Evolutionary conservation across 768 basidiomycete species (phyloP).

Genomic region (Rhizopogon vulgaris): DNA sequence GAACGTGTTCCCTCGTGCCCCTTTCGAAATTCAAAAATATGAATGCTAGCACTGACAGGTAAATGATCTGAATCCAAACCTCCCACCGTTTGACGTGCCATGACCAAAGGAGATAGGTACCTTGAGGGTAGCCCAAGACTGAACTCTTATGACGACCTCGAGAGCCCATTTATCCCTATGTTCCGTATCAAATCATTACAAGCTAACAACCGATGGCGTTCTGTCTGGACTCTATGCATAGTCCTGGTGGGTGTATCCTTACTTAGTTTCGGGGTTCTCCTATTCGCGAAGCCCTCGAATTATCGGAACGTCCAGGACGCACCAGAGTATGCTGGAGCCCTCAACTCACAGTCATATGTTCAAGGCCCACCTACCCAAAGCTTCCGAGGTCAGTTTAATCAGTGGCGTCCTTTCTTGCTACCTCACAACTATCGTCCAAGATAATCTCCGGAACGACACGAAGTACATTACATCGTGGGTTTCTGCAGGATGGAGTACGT

Average conservation of each 20-base stretch:
- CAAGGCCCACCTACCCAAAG: slow-evolving; percentile 47
- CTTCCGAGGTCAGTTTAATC: slow-evolving; percentile 43
- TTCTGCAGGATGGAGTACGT: slow-evolving; percentile 73
- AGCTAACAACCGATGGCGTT: neutral
- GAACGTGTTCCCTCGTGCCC: neutral
- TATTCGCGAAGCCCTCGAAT: neutral
- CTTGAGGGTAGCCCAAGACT: neutral
- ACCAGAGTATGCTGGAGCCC: neutral
- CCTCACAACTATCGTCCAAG: slow-evolving; percentile 24
- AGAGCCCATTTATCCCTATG: slow-evolving; percentile 3
- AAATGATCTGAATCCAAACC: neutral
- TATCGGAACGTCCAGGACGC: neutral
- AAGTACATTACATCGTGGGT: slow-evolving; percentile 72
- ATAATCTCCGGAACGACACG: slow-evolving; percentile 54
- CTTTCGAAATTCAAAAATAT: neutral
- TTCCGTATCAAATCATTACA: neutral
- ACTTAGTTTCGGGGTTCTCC: slow-evolving; percentile 6
- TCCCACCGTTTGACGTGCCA: neutral
- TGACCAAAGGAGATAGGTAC: slow-evolving; percentile 4
- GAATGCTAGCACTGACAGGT: neutral
- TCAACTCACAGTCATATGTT: slow-evolving; percentile 10
- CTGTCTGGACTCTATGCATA: neutral
- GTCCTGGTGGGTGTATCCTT: slow-evolving; percentile 26
- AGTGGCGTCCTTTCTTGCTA: too few relatives aligned
- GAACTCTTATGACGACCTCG: neutral